Evolutionary conservation across 2,329 filamentous ascomycete genomes (phyloP).

Genomic region (Aspergillus tanneri): DNA sequence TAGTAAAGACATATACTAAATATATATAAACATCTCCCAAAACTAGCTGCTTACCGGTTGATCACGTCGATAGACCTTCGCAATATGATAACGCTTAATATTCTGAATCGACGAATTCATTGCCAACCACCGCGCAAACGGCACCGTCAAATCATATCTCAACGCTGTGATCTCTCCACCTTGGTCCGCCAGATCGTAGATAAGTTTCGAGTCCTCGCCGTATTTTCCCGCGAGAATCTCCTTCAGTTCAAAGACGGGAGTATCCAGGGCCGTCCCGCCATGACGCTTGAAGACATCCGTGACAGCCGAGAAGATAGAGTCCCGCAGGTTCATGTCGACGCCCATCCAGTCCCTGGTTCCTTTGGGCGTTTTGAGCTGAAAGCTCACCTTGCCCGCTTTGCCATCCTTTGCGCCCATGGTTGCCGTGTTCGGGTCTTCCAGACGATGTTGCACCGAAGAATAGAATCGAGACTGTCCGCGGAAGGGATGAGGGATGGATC

Average conservation of each 20-base stretch:
- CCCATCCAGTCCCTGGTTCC: slow-evolving; percentile 86
- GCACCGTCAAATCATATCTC: slow-evolving; percentile 84
- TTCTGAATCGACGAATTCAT: slow-evolving; percentile 80
- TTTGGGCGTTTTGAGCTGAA: slow-evolving; percentile 84
- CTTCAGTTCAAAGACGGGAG: slow-evolving; percentile 79
- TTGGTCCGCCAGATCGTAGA: slow-evolving; percentile 85
- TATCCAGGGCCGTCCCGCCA: slow-evolving; percentile 76
- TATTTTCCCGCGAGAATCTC: slow-evolving; percentile 88
- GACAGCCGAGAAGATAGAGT: slow-evolving; percentile 75
- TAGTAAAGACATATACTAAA: background rate
- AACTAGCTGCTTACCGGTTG: slow-evolving; percentile 52
- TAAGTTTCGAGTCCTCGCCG: slow-evolving; percentile 88
- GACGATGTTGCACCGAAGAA: background rate
- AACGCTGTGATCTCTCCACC: slow-evolving; percentile 82
- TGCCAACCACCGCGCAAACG: slow-evolving; percentile 87
- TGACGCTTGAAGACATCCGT: slow-evolving; percentile 79
- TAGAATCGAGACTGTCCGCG: background rate
- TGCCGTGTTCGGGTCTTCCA: background rate
- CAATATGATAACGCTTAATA: slow-evolving; percentile 94
- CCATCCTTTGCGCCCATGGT: slow-evolving; percentile 26
- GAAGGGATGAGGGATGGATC: background rate
- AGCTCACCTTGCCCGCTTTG: slow-evolving; percentile 46
- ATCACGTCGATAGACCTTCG: slow-evolving; percentile 82
- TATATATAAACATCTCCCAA: background rate
- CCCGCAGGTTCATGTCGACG: slow-evolving; percentile 74